phyloP scores from a whole-genome alignment of 331 rosid genomes.

The Pyrus hybrid region DNA sequence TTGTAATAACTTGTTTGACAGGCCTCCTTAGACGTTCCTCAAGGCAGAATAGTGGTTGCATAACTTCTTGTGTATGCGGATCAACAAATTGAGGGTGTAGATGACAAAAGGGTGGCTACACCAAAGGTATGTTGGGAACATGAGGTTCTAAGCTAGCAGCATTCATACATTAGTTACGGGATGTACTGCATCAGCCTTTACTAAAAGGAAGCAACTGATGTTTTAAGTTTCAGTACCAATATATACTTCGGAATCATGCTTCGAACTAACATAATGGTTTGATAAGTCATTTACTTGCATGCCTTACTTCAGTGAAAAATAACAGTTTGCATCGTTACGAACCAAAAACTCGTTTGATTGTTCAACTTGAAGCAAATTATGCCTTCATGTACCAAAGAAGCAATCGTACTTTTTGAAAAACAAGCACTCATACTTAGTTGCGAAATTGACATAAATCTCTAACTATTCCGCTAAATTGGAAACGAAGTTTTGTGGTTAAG shows the following conservation, averaged over 20 bases:
- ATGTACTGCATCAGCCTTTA: background rate
- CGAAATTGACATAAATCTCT: too few relatives aligned
- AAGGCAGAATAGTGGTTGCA: constrained; percentile 79
- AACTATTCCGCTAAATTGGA: background rate
- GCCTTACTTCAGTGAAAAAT: background rate
- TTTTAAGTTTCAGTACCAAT: background rate
- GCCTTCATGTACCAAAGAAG: background rate
- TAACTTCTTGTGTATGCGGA: constrained; percentile 59
- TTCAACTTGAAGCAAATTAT: background rate
- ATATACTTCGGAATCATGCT: background rate
- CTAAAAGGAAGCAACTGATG: background rate
- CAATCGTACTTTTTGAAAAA: too few relatives aligned
- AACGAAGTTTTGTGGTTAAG: background rate
- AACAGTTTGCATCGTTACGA: background rate
- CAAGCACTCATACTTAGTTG: background rate
- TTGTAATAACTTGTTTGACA: constrained; percentile 22
- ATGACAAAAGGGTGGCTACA: constrained; percentile 18
- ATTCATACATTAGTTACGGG: too few relatives aligned
- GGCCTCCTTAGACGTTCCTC: constrained; percentile 55
- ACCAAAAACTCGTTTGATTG: background rate
- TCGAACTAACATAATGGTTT: background rate
- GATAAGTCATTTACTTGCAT: background rate
- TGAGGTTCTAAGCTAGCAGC: background rate
- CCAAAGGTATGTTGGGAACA: constrained; percentile 32
- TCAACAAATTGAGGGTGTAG: constrained; percentile 14